Percentiles rank a stretch among this genome's conserved stretches.
These are phyloP conservation scores for Suillus decipiens DNA, from an alignment of 768 basidiomycete genomes.

Conservation along the genomic window DNA sequence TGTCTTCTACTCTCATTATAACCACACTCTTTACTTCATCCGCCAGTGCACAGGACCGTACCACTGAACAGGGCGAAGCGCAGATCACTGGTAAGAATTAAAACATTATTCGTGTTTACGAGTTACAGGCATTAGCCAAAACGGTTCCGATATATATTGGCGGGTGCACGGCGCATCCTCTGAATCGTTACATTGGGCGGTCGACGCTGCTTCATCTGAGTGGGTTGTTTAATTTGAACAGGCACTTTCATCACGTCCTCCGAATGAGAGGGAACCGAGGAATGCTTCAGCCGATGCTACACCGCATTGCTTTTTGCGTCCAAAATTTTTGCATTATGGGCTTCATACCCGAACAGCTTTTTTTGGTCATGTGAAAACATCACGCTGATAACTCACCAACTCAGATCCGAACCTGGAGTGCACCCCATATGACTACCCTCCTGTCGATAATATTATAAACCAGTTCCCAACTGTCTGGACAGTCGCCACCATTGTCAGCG, in stretches of 20 bases:
- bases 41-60: slow-evolving; percentile 29
- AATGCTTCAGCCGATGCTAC: not conserved
- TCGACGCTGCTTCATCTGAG: too few relatives aligned
- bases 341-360: not conserved
- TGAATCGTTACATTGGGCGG: not conserved
- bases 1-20: slow-evolving; percentile 10
- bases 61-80: slow-evolving; percentile 38
- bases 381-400: too few relatives aligned
- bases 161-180: not conserved
- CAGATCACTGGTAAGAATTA: slow-evolving; percentile 36
- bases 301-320: not conserved
- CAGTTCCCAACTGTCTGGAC: slow-evolving; percentile 49
- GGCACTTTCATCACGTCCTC: too few relatives aligned
- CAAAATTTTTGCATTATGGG: not conserved
- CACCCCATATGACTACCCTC: slow-evolving; percentile 42
- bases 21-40: slow-evolving; percentile 10
- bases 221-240: not conserved
- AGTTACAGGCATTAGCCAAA: not conserved
- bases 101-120: not conserved
- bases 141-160: too few relatives aligned
- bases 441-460: slow-evolving; percentile 27
- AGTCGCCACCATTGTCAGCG: slow-evolving; percentile 42
- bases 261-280: too few relatives aligned
- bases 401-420: slow-evolving; percentile 43
- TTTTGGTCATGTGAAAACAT: not conserved